Evolutionary conservation across 2,329 filamentous ascomycete genomes (phyloP).

Genomic region (Pseudogymnoascus sp.): DNA sequence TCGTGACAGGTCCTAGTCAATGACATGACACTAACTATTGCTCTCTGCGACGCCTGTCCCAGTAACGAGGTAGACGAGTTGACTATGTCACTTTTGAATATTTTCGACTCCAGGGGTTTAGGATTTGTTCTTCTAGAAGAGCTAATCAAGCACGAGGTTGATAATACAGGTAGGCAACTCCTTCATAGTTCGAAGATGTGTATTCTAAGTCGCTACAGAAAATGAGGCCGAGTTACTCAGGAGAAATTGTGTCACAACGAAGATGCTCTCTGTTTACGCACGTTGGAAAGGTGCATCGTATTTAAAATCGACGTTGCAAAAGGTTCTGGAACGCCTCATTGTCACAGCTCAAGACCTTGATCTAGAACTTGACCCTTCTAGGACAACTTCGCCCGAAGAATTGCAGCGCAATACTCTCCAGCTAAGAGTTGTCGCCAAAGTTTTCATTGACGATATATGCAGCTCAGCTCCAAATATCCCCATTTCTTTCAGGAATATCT

Average conservation of each 20-base stretch:
- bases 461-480: conserved; percentile 54
- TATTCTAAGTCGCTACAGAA: conserved; percentile 32
- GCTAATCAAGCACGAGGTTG: conserved; percentile 59
- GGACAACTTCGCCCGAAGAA: conserved; percentile 52
- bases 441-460: conserved; percentile 64
- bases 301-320: conserved; percentile 55
- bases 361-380: conserved; percentile 57
- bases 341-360: conserved; percentile 59
- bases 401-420: conserved; percentile 58
- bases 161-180: conserved; percentile 47
- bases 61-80: conserved; percentile 62
- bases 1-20: conserved; percentile 45
- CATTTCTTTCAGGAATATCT: conserved; percentile 56
- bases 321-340: conserved; percentile 58
- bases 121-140: conserved; percentile 57
- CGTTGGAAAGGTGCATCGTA: conserved; percentile 63
- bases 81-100: conserved; percentile 57
- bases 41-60: conserved; percentile 58
- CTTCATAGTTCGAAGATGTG: background rate
- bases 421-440: conserved; percentile 57
- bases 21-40: conserved; percentile 53
- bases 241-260: conserved; percentile 63
- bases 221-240: conserved; percentile 60
- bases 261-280: conserved; percentile 62
- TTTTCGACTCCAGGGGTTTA: conserved; percentile 59